Base-by-base conservation (phyloP, 495 filamentous ascomycete genomes). In the Podospora anserina region DNA sequence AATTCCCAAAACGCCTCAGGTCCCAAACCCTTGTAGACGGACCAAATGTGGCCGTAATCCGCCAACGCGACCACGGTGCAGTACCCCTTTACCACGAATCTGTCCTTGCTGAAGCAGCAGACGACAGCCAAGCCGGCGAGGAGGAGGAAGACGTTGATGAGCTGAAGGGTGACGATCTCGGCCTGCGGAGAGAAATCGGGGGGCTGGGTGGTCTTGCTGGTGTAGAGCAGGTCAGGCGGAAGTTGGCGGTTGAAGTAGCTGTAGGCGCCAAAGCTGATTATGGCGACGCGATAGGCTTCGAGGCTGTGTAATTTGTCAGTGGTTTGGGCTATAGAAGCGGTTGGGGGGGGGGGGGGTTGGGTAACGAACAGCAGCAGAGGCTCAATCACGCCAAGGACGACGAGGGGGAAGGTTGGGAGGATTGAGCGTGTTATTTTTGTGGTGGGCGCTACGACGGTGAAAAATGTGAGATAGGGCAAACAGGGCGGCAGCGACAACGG, bases 21-120 rank as follows among this genome's bases (percentile, higher is more conserved):
- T 3, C 88, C 88, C 71, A 90, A 80, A 6, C 76, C 85, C 27
- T 78, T 69, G 65, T 83, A 87, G 1, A 80, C 82, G 20, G 83
- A 84, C 69, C 79, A 88, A 18, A 90, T 66, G 72, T 91, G 89
- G 2, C 88, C 88, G 63, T 88, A 77, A 73, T 90, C 89, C 4
- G 82, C 88, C 26, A 89, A 73, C 61, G 84, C 83, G 44, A 88
- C 79, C 5, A 79, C 84, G 5, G 84, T 65, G 6, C 90, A 70
- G 69, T 86, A 89, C 67, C 84, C 81, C 27, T 82, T 81, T 20
- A 86, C 75, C 0, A 87, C 84, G 27, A 69, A 73, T 5, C 83
- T 78, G 68, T 88, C 83, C 13, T 78, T 79, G 30, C 84, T 86
- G n/a, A 80, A 78, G 75, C 84, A 80, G 63, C 85, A 79, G 15